Percentiles rank a stretch among this genome's conserved stretches.
Conservation (phyloP, 2,329 filamentous ascomycete genomes). For the Lasiodiplodia gonubiensis region DNA sequence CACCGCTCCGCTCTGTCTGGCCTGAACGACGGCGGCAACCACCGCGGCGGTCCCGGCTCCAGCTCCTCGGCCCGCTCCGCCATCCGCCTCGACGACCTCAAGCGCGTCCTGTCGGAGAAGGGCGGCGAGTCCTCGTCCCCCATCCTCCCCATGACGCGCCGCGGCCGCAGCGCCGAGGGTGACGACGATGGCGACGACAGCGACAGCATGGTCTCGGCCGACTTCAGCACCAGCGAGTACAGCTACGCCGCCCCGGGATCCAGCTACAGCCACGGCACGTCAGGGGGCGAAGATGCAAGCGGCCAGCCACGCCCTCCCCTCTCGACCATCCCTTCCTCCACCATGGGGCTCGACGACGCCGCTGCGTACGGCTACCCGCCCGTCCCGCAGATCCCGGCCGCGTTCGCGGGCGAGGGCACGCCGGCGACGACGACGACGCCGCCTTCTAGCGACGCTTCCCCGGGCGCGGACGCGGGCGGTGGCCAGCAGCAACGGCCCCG, state of each 20-base stretch:
- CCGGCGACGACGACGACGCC: background rate
- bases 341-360: background rate
- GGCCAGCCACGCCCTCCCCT: background rate
- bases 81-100: slow-evolving; percentile 54
- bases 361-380: background rate
- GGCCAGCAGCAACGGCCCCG: background rate
- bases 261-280: slow-evolving; percentile 5
- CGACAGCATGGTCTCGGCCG: slow-evolving; percentile 75
- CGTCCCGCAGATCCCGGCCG: slow-evolving; percentile 18
- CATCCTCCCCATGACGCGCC: slow-evolving; percentile 47
- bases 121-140: slow-evolving; percentile 45
- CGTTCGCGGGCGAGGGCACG: slow-evolving; percentile 8
- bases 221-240: slow-evolving; percentile 69
- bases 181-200: slow-evolving; percentile 55
- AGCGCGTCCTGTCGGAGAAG: slow-evolving; percentile 47
- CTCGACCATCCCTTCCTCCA: slow-evolving; percentile 12
- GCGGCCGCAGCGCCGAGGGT: slow-evolving; percentile 48
- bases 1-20: slow-evolving; percentile 23
- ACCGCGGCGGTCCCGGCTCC: slow-evolving; percentile 32
- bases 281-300: background rate
- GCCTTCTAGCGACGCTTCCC: background rate
- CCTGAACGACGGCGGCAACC: slow-evolving; percentile 11
- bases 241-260: slow-evolving; percentile 52
- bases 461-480: background rate
- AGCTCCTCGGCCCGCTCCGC: slow-evolving; percentile 46